Evolutionary conservation across 345 rosid genomes (phyloP), one percentile per base, ranked within the genome.

Genomic region (Excoecaria agallocha): DNA sequence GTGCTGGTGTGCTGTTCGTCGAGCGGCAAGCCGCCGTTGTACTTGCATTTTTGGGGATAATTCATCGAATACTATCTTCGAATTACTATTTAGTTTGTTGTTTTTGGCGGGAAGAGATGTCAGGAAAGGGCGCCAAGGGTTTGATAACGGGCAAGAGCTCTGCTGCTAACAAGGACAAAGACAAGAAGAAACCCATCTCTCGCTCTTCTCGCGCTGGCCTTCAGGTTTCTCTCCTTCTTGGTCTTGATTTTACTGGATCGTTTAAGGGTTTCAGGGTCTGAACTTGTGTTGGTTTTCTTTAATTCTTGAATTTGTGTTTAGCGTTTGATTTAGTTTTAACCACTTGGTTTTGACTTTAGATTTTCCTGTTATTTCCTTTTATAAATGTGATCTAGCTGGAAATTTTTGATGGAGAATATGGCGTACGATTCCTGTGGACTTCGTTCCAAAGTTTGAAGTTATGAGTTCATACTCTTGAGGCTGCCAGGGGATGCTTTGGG

Each of bases 161-260:
- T 4, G 80, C 83, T 57, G 41, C 72, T 51, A 77, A 70, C 68
- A 84, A 83, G 74, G 89, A 78, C 30, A 84, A 85, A 76, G 88
- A 88, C 77, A 84, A 90, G 88, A 89, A 87, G 80, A 86, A 86
- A 77, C 93, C 93, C 45, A 82, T 81, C 70, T 89, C 96, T 77
- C 96, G 93, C 74, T 90, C 96, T 69, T 86, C 91, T 68, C 93
- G 96, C 11, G 96, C 96, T 74, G 96, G 93, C 72, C 91, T 90
- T 55, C 96, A 89, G 93, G 96, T 85, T 55, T 85, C 69, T 65
- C 67, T 75, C 57, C 64, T 24, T 76, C 59, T 70, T 24, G 24
- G 71, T 68, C 58, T 68, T 9, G 24, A 22, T 55, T 55, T 20
- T n/a, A 55, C 22, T 10, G 12, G 10, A 24, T 55, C 22, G 0